These are phyloP conservation scores for Saccharomyces kudriavzevii DNA, from an alignment of 805 yeast genomes.

Conservation along the genomic window DNA sequence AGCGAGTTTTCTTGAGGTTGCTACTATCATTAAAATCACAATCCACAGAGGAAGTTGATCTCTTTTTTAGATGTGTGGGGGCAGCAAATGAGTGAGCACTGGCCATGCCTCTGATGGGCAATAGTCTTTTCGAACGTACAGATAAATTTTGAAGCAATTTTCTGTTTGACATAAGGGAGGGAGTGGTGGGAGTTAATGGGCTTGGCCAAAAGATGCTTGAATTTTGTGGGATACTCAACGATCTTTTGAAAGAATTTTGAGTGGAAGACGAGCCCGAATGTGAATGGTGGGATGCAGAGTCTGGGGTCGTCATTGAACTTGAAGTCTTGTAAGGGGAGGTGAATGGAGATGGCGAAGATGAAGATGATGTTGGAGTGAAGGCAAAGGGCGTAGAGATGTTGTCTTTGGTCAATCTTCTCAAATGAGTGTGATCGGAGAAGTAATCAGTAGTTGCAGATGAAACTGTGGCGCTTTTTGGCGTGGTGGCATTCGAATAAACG, in stretches of 20 bases:
- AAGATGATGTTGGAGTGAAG: constrained; percentile 6
- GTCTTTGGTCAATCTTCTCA: neutral
- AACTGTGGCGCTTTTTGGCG: constrained; percentile 4
- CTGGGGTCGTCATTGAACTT: constrained; percentile 9
- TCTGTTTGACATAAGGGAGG: constrained; percentile 9
- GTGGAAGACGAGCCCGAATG: constrained; percentile 4
- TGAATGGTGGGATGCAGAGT: constrained; percentile 9
- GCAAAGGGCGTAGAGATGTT: neutral
- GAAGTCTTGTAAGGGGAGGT: constrained; percentile 16
- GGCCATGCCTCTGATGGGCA: neutral
- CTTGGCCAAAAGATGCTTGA: constrained; percentile 7
- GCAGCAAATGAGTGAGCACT: neutral
- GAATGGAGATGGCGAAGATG: constrained; percentile 18
- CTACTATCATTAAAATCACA: constrained; percentile 17
- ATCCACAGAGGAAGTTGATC: constrained; percentile 23
- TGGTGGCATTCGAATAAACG: neutral
- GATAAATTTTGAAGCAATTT: constrained; percentile 3
- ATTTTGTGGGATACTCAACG: constrained; percentile 8
- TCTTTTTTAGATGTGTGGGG: constrained; percentile 11
- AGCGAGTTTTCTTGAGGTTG: neutral
- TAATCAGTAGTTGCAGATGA: constrained; percentile 18
- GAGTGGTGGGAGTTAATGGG: constrained; percentile 23
- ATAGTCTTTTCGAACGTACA: neutral
- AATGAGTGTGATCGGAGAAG: neutral
- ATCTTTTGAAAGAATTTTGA: constrained; percentile 2